Evolutionary conservation across 106 monocot genomes (phyloP), one percentile per base, ranked within the genome.

Genomic region (Cymbidium sinense): DNA sequence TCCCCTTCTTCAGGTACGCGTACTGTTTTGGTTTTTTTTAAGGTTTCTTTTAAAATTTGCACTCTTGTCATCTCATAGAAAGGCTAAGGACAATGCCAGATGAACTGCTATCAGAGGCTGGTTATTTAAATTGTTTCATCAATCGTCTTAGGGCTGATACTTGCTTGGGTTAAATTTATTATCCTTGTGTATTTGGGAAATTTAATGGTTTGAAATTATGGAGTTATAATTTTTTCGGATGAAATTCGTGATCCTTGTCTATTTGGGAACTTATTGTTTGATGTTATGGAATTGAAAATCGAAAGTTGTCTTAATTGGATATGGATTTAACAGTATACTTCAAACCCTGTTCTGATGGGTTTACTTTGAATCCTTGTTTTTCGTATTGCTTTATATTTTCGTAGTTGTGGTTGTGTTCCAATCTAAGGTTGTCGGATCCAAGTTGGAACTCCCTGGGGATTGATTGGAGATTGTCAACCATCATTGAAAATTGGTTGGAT

Each of bases 1-100:
- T 79, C 95, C 95, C 1, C 92, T 92, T 43, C 74, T 95, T 30
- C 88, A 92, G 89, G 95, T 95, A 86, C 39, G 21, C 2, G 28
- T 62, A 44, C 17, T 30, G 2, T 67, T 67, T 34, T 71, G 20
- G 70, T 34, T n/a, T 71, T 20, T 1, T 41, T 61, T 20, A n/a
- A 27, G 34, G 17, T 77, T 70, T 23, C 13, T 72, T 72, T 73
- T 31, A 77, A 17, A 10, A 36, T 1, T 39, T 37, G 67, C 15
- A 67, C 67, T 34, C 15, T 67, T 58, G 58, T 33, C 67, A 30
- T 29, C 31, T 31, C 15, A 31, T 67, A 31, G 29, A 67, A 33
- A 31, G 67, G 67, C 28, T 67, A 67, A 15, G 67, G 4, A 29
- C 33, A 4, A 67, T 67, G 67, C 67, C 23, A 58, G 58, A 58